Percentiles rank a stretch among this genome's conserved stretches.
Evolutionary conservation across 2,329 filamentous ascomycete genomes (phyloP).

Genomic region (Tympanopsis confertula): DNA sequence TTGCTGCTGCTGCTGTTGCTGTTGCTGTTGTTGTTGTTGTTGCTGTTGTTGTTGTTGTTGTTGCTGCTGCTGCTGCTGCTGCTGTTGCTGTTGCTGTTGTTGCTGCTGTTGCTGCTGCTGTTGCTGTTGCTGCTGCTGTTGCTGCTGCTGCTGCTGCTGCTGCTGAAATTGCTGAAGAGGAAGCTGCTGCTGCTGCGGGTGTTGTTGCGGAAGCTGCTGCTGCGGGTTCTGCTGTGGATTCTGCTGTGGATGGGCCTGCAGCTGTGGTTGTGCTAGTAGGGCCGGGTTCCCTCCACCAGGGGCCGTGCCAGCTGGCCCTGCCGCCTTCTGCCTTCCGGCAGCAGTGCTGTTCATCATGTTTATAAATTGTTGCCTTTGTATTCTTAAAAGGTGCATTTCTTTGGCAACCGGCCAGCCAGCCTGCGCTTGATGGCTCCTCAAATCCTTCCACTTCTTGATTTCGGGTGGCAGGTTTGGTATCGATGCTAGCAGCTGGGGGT

Average conservation of each 20-base stretch:
- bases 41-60: neutral
- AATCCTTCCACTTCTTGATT: constrained; percentile 35
- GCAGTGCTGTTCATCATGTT: too few relatives aligned
- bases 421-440: too few relatives aligned
- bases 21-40: constrained; percentile 3
- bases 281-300: too few relatives aligned
- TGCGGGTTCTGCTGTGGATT: constrained; percentile 12
- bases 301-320: too few relatives aligned
- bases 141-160: constrained; percentile 8
- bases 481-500: constrained; percentile 18
- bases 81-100: constrained; percentile 9
- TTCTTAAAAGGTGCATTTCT: too few relatives aligned
- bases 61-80: constrained; percentile 8
- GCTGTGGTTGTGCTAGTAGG: too few relatives aligned
- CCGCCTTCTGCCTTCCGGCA: too few relatives aligned
- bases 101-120: constrained; percentile 9
- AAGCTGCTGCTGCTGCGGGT: constrained; percentile 6
- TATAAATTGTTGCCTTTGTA: too few relatives aligned
- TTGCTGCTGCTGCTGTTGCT: constrained; percentile 5
- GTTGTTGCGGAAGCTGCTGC: constrained; percentile 4
- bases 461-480: constrained; percentile 23
- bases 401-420: too few relatives aligned
- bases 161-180: constrained; percentile 4
- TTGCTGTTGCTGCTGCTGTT: constrained; percentile 16
- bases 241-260: too few relatives aligned